These are phyloP conservation scores for Erysimum pusillum DNA, from an alignment of 441 rosid species.

Conservation along the genomic window DNA sequence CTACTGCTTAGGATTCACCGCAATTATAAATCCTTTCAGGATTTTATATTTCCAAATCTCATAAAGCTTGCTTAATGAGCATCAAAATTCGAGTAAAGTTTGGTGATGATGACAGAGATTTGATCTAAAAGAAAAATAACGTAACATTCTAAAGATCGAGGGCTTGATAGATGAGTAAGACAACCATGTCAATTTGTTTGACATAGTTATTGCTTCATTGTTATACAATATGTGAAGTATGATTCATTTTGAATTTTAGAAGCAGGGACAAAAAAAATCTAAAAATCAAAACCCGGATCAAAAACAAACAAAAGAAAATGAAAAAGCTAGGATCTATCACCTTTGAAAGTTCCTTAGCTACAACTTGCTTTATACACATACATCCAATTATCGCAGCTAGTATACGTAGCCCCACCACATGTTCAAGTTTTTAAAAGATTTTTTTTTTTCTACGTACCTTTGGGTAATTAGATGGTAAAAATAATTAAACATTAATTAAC, in stretches of 20 bases:
- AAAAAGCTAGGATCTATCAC: slow-evolving; percentile 12
- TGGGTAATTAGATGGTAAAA: slow-evolving; percentile 1
- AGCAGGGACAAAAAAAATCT: neutral
- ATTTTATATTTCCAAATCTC: neutral
- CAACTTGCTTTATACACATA: slow-evolving; percentile 37
- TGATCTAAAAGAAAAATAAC: no score
- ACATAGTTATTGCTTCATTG: neutral
- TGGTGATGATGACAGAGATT: no score
- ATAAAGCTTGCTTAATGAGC: neutral
- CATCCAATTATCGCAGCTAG: slow-evolving; percentile 42
- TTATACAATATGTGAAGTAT: neutral
- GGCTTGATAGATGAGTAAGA: neutral
- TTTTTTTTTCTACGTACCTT: slow-evolving; percentile 12
- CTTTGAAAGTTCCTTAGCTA: slow-evolving; percentile 35
- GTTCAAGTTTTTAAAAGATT: neutral
- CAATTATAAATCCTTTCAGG: neutral
- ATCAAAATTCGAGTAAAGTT: neutral
- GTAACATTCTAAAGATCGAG: neutral
- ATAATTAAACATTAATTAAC: neutral
- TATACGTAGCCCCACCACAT: slow-evolving; percentile 29
- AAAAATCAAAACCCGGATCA: slow-evolving; percentile 27
- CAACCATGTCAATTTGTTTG: neutral
- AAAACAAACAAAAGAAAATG: slow-evolving; percentile 21
- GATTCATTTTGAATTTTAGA: slow-evolving; percentile 9
- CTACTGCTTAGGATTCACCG: neutral